phyloP scores from a whole-genome alignment of 768 basidiomycete species.

The Gelatoporia subvermispora region DNA sequence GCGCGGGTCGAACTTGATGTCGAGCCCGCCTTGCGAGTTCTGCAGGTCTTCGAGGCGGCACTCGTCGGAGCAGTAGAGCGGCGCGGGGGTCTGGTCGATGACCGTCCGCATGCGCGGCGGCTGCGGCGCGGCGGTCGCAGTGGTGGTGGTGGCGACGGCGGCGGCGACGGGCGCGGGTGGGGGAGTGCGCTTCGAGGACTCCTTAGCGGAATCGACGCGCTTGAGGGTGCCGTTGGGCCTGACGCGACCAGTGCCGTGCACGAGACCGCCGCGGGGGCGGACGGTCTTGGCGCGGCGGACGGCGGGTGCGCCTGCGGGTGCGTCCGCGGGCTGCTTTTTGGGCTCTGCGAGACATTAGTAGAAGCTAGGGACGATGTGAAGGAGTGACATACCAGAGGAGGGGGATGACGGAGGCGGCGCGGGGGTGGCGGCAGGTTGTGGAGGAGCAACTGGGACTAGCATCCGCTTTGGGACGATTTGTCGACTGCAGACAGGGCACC shows the following conservation, averaged over 20 bases:
- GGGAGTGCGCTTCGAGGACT: slow-evolving; percentile 17
- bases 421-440: slow-evolving; percentile 23
- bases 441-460: slow-evolving; percentile 39
- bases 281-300: slow-evolving; percentile 29
- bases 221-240: slow-evolving; percentile 56
- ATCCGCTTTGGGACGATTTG: slow-evolving; percentile 78
- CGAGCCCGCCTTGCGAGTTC: slow-evolving; percentile 33
- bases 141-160: slow-evolving; percentile 13
- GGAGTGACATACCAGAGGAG: slow-evolving; percentile 32
- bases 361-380: slow-evolving; percentile 1
- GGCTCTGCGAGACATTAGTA: slow-evolving; percentile 16
- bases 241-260: slow-evolving; percentile 61
- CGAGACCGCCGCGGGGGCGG: slow-evolving; percentile 44
- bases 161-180: slow-evolving; percentile 12
- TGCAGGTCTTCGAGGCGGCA: slow-evolving; percentile 60
- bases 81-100: slow-evolving; percentile 77
- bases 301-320: slow-evolving; percentile 18
- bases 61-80: slow-evolving; percentile 80
- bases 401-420: slow-evolving; percentile 38
- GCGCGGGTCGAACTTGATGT: slow-evolving; percentile 43
- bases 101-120: slow-evolving; percentile 51
- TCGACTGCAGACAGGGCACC: slow-evolving; percentile 77
- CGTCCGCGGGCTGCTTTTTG: slow-evolving; percentile 24
- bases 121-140: slow-evolving; percentile 4
- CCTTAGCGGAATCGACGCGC: slow-evolving; percentile 23